Evolutionary conservation across 2,329 filamentous ascomycete species (phyloP), one percentile per base, ranked within the genome.

Genomic region (Magnaporthiopsis incrustans): DNA sequence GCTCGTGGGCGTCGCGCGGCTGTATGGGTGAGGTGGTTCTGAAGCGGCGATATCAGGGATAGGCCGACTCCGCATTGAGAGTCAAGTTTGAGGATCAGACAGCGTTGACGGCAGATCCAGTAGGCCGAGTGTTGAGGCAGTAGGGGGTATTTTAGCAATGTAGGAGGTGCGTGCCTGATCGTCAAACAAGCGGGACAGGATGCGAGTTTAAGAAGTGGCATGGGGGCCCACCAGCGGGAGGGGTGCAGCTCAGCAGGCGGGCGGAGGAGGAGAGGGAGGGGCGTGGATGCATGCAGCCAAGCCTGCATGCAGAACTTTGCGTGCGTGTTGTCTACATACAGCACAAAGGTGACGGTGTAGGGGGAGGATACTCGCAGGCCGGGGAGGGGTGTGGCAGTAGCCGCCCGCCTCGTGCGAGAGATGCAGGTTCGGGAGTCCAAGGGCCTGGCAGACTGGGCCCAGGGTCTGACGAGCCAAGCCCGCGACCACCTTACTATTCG

Each of bases 131-230:
- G 69, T 70, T 72, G 74, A 76, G 70, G 71, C 69, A 70, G 69
- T 69, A 71, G 73, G 71, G 72, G 73, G 69, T 73, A 66, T 50
- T 66, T 62, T 68, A 73, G 71, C 70, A 71, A 73, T 71, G 73
- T 72, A 69, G 70, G 69, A 73, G 71, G 70, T 68, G 69, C 66
- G 70, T 70, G 69, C 70, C 69, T 73, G 71, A 74, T 76, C 71
- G 71, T 68, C 73, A 72, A 69, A 71, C 70, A 74, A 72, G 70
- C 71, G 76, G 72, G 73, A 75, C 71, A 61, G 30, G 73, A 73
- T 74, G 73, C 68, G 71, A 71, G 76, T 77, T 79, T 79, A 78
- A 77, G 74, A 77, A 74, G 71, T 68, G 72, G 76, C 72, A 74
- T 70, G 74, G 72, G 67, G 65, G 68, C 65, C 65, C 62, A 63